Evolutionary conservation across 2,329 filamentous ascomycete genomes (phyloP), one percentile per base, ranked within the genome.

Genomic region (Neofusicoccum kwambonambiense): DNA sequence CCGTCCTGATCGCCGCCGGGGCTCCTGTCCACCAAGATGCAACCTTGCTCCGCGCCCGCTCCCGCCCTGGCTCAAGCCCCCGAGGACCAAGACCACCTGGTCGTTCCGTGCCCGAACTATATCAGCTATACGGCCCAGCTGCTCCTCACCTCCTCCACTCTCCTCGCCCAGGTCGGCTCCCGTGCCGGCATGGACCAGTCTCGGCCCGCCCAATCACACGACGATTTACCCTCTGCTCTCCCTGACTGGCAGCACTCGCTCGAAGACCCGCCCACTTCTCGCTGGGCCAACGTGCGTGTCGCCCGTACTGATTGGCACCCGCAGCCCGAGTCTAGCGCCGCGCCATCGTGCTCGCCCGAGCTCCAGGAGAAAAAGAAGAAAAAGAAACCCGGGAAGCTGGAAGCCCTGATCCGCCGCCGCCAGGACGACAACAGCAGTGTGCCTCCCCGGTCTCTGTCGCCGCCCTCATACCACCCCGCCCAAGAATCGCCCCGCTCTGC

Each of bases 101-200:
- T 60, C 27, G 37, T 12, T 45, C 45, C 63, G 12, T 22, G 19
- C 31, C 42, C 62, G 31, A 42, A 65, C 54, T 65, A 65, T 65
- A 65, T 65, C 63, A 65, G 39, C 54, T 65, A 65, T 65, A 60
- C 63, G 11, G 63, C 63, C 63, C 63, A 27, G 45, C 54, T 65
- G 27, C 54, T 65, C 22, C 52, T 65, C 39, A 17, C 47, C 44
- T 65, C 63, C 39, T 60, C 63, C n/a, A 49, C 50, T 11, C 56
- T 65, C 19, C 47, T 65, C 9, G 63, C 56, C 54, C 39, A 60
- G 37, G 44, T 65, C 63, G 63, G 63, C 35, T 39, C 62, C 35
- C 39, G 44, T 44, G 63, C 63, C 56, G 54, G 54, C 35, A 61
- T 51, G 54, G 63, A 65, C 45, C 50, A 63, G n/a, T 13, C 61